Evolutionary conservation across 73 alveolate genomes (phyloP).

Genomic region (Effrenium voratum): DNA sequence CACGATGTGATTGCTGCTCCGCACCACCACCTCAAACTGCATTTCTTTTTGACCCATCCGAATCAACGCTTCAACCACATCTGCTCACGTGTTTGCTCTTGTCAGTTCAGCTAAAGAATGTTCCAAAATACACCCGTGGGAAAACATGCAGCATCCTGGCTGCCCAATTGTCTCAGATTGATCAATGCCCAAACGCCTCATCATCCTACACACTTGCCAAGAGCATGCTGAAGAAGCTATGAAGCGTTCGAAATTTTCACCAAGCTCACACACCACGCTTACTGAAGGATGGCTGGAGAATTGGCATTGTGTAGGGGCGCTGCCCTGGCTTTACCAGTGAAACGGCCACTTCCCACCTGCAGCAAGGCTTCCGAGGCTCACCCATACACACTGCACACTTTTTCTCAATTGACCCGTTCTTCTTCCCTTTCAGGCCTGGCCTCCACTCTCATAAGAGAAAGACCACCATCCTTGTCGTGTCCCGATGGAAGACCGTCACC

Average conservation of each 20-base stretch:
- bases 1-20: constrained; percentile 80
- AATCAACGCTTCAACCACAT: not conserved
- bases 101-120: too few species aligned
- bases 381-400: not conserved
- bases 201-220: too few species aligned
- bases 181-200: too few species aligned
- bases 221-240: too few species aligned
- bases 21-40: constrained; percentile 93
- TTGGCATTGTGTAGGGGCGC: too few species aligned
- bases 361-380: not conserved
- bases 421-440: not conserved
- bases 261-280: too few species aligned
- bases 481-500: not conserved
- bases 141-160: too few species aligned
- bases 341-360: constrained; percentile 92
- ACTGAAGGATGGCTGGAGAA: too few species aligned
- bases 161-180: too few species aligned
- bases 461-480: constrained; percentile 44
- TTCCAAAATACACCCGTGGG: too few species aligned
- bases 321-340: constrained; percentile 85
- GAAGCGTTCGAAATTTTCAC: too few species aligned
- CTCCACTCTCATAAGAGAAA: constrained; percentile 83
- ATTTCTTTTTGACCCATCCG: not conserved
- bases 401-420: not conserved
- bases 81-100: not conserved